Conservation (phyloP, 371 early-diverging fungal species). For the Choanephora cucurbitarum region DNA sequence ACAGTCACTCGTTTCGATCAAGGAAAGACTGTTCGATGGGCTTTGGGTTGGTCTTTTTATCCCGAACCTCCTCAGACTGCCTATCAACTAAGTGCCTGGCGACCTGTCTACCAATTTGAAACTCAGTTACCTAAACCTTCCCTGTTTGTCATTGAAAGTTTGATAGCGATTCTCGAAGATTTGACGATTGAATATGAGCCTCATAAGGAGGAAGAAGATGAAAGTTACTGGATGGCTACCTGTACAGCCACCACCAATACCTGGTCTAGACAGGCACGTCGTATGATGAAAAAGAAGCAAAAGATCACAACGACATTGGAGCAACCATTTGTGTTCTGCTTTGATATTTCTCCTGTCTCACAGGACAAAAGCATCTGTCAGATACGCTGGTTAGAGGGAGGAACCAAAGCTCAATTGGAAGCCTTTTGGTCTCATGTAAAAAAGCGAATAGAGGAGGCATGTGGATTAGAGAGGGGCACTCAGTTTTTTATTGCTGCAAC, state of each 20-base stretch:
- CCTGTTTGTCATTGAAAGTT: constrained; percentile 6
- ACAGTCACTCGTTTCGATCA: constrained; percentile 57
- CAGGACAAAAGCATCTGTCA: constrained; percentile 15
- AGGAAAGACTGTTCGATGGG: constrained; percentile 66
- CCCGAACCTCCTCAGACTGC: background rate
- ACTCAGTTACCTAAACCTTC: constrained; percentile 14
- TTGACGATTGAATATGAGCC: constrained; percentile 29
- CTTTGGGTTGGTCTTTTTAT: constrained; percentile 66
- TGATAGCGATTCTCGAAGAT: constrained; percentile 30
- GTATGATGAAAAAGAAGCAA: constrained; percentile 27
- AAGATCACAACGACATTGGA: constrained; percentile 15
- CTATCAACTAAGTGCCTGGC: constrained; percentile 11
- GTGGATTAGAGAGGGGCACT: constrained; percentile 44
- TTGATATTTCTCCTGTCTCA: constrained; percentile 12
- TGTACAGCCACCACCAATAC: constrained; percentile 38
- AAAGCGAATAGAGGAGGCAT: constrained; percentile 56
- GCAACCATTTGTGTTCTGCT: constrained; percentile 25
- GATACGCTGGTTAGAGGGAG: constrained; percentile 41
- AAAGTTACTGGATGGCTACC: constrained; percentile 6
- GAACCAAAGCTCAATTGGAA: constrained; percentile 42
- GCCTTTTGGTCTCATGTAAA: constrained; percentile 56
- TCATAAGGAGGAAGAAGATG: constrained; percentile 4
- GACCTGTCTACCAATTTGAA: constrained; percentile 37
- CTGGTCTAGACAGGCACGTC: constrained; percentile 54
- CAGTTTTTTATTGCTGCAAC: constrained; percentile 31